phyloP scores from a whole-genome alignment of 768 basidiomycete species.

The Kondoa subrosea region DNA sequence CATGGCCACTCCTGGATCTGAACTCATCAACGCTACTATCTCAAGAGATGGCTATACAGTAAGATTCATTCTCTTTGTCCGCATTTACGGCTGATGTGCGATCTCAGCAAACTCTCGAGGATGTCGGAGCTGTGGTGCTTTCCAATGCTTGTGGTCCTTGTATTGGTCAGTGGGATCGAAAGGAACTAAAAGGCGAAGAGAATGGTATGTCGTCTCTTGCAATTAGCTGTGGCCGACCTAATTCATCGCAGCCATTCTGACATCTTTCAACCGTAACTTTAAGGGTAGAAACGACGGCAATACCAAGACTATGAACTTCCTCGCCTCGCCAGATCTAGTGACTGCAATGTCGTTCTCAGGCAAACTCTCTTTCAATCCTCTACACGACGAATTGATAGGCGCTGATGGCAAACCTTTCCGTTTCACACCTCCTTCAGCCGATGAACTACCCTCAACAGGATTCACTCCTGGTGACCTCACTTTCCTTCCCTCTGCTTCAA shows the following conservation, averaged over 20 bases:
- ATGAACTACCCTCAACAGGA: slow-evolving; percentile 64
- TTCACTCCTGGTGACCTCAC: slow-evolving; percentile 49
- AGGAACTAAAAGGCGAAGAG: slow-evolving; percentile 69
- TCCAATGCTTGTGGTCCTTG: slow-evolving; percentile 98
- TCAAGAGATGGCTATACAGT: slow-evolving; percentile 74
- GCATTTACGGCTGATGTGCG: not conserved
- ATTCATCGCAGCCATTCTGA: slow-evolving; percentile 56
- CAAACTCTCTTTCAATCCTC: slow-evolving; percentile 80
- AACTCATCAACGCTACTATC: slow-evolving; percentile 93
- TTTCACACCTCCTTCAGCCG: slow-evolving; percentile 66
- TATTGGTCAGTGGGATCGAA: slow-evolving; percentile 97
- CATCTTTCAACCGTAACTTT: slow-evolving; percentile 91
- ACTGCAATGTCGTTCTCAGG: slow-evolving; percentile 84
- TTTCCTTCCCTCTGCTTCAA: slow-evolving; percentile 60
- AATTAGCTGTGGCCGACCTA: not conserved
- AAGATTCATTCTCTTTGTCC: too few relatives aligned
- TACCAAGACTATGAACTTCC: slow-evolving; percentile 67
- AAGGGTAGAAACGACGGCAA: slow-evolving; percentile 97
- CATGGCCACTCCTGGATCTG: slow-evolving; percentile 48
- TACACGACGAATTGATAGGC: slow-evolving; percentile 51
- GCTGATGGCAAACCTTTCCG: slow-evolving; percentile 63
- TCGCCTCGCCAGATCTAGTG: slow-evolving; percentile 89
- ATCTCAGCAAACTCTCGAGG: slow-evolving; percentile 43
- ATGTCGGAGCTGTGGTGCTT: slow-evolving; percentile 81
- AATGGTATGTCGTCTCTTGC: slow-evolving; percentile 46